A percentile compares a stretch with the other conserved stretches of the same genome.
phyloP scores from a whole-genome alignment of 306 rosid species.

The Hippophae gyantsensis region DNA sequence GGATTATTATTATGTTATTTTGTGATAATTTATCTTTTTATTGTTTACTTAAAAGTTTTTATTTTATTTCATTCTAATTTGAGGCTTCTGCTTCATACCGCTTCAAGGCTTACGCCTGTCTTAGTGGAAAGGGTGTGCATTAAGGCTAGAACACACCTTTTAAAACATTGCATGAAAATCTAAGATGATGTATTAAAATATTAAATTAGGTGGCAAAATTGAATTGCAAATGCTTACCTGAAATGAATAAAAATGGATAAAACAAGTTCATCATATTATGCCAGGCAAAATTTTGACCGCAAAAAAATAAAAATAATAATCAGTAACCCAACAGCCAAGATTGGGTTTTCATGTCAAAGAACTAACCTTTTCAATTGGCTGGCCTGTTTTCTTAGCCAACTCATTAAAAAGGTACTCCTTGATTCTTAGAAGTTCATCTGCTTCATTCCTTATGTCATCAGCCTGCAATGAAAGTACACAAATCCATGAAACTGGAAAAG shows the following conservation, averaged over 20 bases:
- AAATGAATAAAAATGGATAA: neutral
- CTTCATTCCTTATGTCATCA: constrained; percentile 80
- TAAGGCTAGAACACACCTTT: too few relatives aligned
- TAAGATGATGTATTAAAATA: neutral
- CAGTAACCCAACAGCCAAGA: neutral
- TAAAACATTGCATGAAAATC: too few relatives aligned
- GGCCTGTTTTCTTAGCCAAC: constrained; percentile 71
- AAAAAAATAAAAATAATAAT: too few relatives aligned
- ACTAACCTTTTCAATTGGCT: constrained; percentile 80
- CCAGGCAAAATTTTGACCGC: too few relatives aligned
- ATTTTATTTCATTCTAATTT: too few relatives aligned
- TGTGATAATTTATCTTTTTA: too few relatives aligned
- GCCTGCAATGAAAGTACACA: constrained; percentile 43
- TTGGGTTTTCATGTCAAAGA: constrained; percentile 8
- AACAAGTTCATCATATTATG: neutral
- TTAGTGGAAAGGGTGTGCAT: too few relatives aligned
- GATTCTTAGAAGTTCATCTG: constrained; percentile 79
- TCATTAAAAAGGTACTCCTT: constrained; percentile 67
- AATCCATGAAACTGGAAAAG: constrained; percentile 15
- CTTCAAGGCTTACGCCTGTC: too few relatives aligned
- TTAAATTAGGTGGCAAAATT: neutral
- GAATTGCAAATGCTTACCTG: neutral
- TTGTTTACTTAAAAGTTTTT: too few relatives aligned
- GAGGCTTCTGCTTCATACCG: too few relatives aligned
- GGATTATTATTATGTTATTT: too few relatives aligned